Base-by-base conservation (phyloP, 2,329 filamentous ascomycete species). In the Colletotrichum eleusines region DNA sequence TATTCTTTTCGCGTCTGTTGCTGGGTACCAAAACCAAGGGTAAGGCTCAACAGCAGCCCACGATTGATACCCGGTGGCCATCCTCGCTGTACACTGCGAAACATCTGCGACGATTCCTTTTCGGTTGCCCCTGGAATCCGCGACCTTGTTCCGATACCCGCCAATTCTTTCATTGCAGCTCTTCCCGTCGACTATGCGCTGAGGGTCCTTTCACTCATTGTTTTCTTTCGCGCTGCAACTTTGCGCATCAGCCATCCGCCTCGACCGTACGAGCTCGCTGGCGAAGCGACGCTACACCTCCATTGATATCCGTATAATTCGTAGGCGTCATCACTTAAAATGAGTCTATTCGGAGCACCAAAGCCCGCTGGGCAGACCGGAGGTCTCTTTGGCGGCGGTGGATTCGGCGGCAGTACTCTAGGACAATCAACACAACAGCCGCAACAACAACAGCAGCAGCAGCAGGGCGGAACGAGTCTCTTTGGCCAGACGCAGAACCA, bases 301-400 rank as follows among this genome's bases (percentile, higher is more conserved):
- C 5, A n/a, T 28, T 12, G 38, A 48, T 65, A 64, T 44, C 57
- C 12, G 66, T 69, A 58, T 33, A 53, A 54, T 18, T 1, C 7
- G 33, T 35, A 40, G 12, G 20, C 16, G 58, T 71, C 71, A 44
- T 64, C 81, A 79, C 80, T 80, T 80, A 66, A 74, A 16, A 69
- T 73, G 73, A 73, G 73, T 51, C 33, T 83, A n/a, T 84, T 84
- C 73, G 81, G 80, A 35, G 80, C 81, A 71, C 44, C 80, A n/a
- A 82, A 81, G 75, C 75, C 79, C 48, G 73, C 79, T 40, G 74
- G 73, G 71, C 71, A 73, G 64, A 76, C 74, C 6, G 69, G 65
- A 14, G 63, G 63, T 46, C 60, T 69, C 35, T 72, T 72, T 48
- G 66, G 69, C 7, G 76, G 78, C 50, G 75, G 78, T 28, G 66